These are phyloP conservation scores for Chlamydomonas reinhardtii DNA, from an alignment of 163 green algal genomes.

Conservation along the genomic window DNA sequence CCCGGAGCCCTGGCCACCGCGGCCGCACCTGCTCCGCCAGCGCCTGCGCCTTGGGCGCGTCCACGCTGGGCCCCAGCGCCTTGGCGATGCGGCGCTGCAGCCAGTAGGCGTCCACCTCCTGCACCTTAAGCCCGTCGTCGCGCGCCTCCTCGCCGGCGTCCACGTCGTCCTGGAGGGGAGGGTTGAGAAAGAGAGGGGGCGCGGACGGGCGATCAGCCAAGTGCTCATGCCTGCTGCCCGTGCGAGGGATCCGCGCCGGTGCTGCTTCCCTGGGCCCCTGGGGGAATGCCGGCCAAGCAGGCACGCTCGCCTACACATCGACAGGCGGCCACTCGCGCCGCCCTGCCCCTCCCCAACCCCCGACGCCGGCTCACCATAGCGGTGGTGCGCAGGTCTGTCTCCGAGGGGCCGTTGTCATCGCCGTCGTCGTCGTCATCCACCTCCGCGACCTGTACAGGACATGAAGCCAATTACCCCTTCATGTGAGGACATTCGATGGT, in stretches of 20 bases:
- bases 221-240: too few species aligned
- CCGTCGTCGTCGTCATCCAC: conserved; percentile 84
- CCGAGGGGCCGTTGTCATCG: conserved; percentile 37
- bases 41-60: conserved; percentile 82
- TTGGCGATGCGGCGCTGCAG: conserved; percentile 92
- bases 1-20: too few species aligned
- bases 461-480: too few species aligned
- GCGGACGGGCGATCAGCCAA: too few species aligned
- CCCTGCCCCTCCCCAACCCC: background rate
- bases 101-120: conserved; percentile 99
- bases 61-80: conserved; percentile 77
- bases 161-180: conserved; percentile 47
- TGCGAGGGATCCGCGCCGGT: too few species aligned
- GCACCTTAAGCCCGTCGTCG: conserved; percentile 72
- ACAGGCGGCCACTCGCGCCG: too few species aligned
- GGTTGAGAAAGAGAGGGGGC: too few species aligned
- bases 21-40: conserved; percentile 83
- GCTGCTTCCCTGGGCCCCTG: too few species aligned
- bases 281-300: too few species aligned
- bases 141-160: conserved; percentile 69
- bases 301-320: too few species aligned
- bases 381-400: conserved; percentile 46
- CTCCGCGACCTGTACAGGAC: conserved; percentile 64
- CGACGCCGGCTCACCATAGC: conserved; percentile 22
- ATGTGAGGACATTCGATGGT: too few species aligned